Evolutionary conservation across 805 yeast genomes (phyloP).

Genomic region (Grigorovia yakushimaensis): DNA sequence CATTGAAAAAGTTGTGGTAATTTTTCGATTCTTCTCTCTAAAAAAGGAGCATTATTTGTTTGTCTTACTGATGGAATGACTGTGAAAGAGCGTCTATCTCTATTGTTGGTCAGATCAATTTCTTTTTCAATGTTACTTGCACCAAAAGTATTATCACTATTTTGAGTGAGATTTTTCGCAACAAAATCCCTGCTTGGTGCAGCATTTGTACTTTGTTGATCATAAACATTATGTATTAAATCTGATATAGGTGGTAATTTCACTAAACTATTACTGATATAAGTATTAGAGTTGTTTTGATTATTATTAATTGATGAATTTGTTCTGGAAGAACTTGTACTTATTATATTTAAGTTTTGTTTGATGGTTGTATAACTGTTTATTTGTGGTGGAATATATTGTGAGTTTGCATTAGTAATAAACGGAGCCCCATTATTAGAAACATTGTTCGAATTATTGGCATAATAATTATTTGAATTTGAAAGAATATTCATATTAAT

Average conservation of each 20-base stretch:
- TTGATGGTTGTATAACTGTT: neutral
- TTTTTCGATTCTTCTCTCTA: no score
- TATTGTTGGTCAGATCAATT: no score
- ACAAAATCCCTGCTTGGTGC: neutral
- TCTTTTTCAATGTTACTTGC: no score
- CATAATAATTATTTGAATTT: neutral
- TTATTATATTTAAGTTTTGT: no score
- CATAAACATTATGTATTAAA: neutral
- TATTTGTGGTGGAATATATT: neutral
- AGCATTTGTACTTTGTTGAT: neutral
- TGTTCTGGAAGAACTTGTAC: neutral
- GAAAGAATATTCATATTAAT: neutral
- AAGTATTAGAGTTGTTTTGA: neutral
- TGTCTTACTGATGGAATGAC: no score
- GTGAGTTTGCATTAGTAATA: neutral
- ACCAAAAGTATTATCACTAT: no score
- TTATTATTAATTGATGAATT: no score
- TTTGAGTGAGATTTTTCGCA: neutral
- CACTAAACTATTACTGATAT: neutral
- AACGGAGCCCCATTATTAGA: neutral
- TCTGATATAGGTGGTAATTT: neutral
- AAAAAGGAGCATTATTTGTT: no score
- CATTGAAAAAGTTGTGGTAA: no score
- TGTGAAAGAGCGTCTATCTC: no score
- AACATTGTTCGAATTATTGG: neutral